Percentiles rank a stretch among this genome's conserved stretches.
These are phyloP conservation scores for Microsporum ferrugineum DNA, from an alignment of 2,329 filamentous ascomycete species.

Conservation along the genomic window DNA sequence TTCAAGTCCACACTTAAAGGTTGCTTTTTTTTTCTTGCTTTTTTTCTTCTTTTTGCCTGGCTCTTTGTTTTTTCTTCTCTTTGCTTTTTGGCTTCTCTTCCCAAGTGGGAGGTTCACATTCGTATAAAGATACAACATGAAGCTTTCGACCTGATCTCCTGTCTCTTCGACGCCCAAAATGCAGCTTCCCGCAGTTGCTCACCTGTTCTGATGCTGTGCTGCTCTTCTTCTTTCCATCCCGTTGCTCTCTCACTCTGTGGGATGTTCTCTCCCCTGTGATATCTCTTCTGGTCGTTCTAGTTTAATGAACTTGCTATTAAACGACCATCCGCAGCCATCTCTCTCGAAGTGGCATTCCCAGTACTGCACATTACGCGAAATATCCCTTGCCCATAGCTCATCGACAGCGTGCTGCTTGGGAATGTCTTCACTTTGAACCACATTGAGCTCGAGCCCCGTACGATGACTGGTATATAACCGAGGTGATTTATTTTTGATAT, in stretches of 20 bases:
- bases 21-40: neutral
- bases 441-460: slow-evolving; percentile 1
- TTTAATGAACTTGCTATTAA: slow-evolving; percentile 1
- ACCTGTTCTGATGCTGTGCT: neutral
- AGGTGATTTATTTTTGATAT: neutral
- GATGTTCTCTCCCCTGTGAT: neutral
- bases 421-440: neutral
- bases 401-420: neutral
- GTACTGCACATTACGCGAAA: neutral
- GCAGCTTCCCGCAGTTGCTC: slow-evolving; percentile 1
- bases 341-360: neutral
- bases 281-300: neutral
- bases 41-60: neutral
- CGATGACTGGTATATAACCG: neutral
- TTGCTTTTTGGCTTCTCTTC: neutral
- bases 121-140: slow-evolving; percentile 3
- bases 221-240: neutral
- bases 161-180: neutral
- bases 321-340: neutral
- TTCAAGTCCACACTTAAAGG: slow-evolving; percentile 3
- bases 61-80: neutral
- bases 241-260: neutral
- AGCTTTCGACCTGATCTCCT: neutral
- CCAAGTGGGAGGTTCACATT: neutral
- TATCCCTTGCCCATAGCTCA: neutral